Conservation (phyloP, 139 green algal genomes). For the Spirogloea muscicola region DNA sequence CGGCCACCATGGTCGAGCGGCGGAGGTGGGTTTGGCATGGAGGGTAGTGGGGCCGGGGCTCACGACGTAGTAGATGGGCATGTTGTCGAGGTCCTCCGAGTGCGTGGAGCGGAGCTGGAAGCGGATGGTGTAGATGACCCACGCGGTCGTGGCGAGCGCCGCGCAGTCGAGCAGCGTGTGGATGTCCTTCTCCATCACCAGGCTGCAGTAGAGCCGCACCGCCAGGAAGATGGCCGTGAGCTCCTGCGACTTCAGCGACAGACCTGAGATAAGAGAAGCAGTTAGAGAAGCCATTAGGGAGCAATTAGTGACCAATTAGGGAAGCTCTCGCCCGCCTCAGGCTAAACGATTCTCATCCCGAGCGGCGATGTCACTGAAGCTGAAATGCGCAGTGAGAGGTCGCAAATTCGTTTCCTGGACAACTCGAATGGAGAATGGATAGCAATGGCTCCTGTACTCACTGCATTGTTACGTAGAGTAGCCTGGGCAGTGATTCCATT, state of each 20-base stretch:
- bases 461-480: too few species aligned
- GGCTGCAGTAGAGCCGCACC: conserved; percentile 84
- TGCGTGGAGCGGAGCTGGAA: conserved; percentile 72
- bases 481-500: too few species aligned
- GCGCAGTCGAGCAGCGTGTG: conserved; percentile 92
- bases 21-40: neutral
- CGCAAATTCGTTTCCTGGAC: too few species aligned
- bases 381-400: too few species aligned
- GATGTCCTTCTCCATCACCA: conserved; percentile 99
- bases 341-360: too few species aligned
- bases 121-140: conserved; percentile 81
- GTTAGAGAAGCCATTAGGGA: too few species aligned
- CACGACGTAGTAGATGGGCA: conserved; percentile 72
- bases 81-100: conserved; percentile 77
- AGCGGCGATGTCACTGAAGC: too few species aligned
- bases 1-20: too few species aligned
- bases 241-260: conserved; percentile 86
- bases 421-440: too few species aligned
- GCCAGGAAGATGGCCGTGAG: conserved; percentile 87
- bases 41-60: neutral
- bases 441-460: too few species aligned
- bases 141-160: conserved; percentile 79
- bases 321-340: too few species aligned
- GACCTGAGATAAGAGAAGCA: conserved; percentile 53
- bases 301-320: too few species aligned